Evolutionary conservation across 1,139 yeast species (phyloP).

Genomic region (Kurtzmaniella quercitrusa): DNA sequence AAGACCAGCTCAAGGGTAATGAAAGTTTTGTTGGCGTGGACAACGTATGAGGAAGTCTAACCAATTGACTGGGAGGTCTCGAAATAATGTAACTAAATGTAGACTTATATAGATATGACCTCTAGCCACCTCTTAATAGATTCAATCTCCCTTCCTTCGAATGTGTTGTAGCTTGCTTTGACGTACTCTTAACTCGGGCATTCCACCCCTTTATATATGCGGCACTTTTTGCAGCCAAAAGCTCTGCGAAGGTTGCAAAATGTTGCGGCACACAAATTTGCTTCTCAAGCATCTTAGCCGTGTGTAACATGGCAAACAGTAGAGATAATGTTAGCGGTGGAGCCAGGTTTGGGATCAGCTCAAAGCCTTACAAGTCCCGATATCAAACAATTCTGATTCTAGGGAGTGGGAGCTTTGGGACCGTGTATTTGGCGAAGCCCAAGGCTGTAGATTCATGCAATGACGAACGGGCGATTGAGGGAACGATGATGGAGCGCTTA

Average conservation of each 20-base stretch:
- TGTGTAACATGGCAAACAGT: not conserved
- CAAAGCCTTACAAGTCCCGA: conserved; percentile 37
- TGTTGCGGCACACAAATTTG: not conserved
- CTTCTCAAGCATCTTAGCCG: not conserved
- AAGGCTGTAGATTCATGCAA: conserved; percentile 5
- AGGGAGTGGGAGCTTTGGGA: conserved; percentile 80
- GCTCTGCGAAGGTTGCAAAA: not conserved
- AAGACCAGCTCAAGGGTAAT: conserved; percentile 24
- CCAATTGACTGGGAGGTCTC: too few relatives aligned
- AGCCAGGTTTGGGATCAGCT: conserved; percentile 16
- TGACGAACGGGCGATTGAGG: conserved; percentile 15
- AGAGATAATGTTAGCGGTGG: conserved; percentile 26
- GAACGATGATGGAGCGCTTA: conserved; percentile 51
- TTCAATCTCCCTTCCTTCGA: too few relatives aligned
- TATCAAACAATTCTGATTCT: conserved; percentile 51
- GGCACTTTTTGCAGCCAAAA: not conserved
- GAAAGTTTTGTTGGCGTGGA: conserved; percentile 17
- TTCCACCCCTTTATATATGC: too few relatives aligned
- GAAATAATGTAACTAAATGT: too few relatives aligned
- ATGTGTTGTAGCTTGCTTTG: too few relatives aligned
- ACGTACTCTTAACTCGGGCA: too few relatives aligned
- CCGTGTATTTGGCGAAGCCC: conserved; percentile 52
- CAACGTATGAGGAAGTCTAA: too few relatives aligned
- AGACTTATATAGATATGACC: too few relatives aligned
- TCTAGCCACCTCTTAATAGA: too few relatives aligned